Conservation (phyloP, 176 grass and related monocot genomes). For the Bromus sterilis region DNA sequence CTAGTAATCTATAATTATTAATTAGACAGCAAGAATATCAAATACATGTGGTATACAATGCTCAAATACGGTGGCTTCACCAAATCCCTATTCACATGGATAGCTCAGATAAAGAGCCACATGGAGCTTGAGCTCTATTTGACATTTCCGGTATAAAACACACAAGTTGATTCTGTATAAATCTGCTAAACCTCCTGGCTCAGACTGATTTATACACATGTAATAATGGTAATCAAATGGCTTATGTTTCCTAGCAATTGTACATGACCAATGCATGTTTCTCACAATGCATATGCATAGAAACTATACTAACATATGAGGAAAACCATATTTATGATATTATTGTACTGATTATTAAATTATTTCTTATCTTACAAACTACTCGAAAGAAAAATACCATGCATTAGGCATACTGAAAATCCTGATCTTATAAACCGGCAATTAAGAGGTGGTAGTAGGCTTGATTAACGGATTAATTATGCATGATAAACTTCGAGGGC, state of each 20-base stretch:
- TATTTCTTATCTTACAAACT: background rate
- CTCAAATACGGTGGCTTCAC: too few species aligned
- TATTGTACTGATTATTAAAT: background rate
- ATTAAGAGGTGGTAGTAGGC: background rate
- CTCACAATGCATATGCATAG: background rate
- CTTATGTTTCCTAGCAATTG: background rate
- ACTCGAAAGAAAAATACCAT: background rate
- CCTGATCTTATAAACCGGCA: background rate
- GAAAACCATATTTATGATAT: background rate
- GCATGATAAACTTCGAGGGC: background rate
- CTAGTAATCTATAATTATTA: background rate
- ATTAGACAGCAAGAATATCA: too few species aligned
- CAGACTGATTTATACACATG: background rate
- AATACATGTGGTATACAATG: too few species aligned
- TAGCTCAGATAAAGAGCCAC: too few species aligned
- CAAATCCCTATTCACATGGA: too few species aligned
- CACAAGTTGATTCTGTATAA: background rate
- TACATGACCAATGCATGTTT: background rate
- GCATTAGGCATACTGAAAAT: background rate
- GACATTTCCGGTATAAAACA: background rate
- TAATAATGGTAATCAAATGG: background rate
- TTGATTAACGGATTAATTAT: background rate
- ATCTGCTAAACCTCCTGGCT: background rate
- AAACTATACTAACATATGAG: background rate
- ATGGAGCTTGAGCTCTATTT: too few species aligned